These are phyloP conservation scores for Penicillium griseofulvum DNA, from an alignment of 2,329 filamentous ascomycete genomes.

Conservation along the genomic window DNA sequence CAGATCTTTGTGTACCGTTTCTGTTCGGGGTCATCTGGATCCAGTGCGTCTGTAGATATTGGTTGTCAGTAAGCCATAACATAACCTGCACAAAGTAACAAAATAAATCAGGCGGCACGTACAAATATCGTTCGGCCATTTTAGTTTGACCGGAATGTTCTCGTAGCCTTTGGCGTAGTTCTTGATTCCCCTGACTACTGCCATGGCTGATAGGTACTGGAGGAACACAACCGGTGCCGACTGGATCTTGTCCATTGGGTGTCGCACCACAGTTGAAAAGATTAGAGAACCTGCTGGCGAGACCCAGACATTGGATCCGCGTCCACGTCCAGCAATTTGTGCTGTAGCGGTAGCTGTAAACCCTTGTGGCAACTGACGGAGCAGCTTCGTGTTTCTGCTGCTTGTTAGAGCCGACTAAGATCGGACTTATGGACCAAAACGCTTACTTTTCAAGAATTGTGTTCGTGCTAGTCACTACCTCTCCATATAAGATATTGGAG, in stretches of 20 bases:
- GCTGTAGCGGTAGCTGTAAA: constrained; percentile 84
- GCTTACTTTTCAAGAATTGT: constrained; percentile 82
- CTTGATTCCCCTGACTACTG: constrained; percentile 79
- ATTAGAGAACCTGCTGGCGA: constrained; percentile 82
- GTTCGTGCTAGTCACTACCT: constrained; percentile 91
- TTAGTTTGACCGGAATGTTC: constrained; percentile 75
- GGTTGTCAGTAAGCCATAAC: not conserved
- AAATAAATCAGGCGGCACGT: constrained; percentile 28
- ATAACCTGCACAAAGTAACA: not conserved
- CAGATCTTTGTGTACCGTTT: constrained; percentile 79
- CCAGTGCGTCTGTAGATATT: constrained; percentile 57
- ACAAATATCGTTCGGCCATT: constrained; percentile 98
- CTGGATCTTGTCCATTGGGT: constrained; percentile 68
- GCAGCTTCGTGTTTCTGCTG: constrained; percentile 69
- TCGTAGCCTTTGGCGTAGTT: constrained; percentile 74
- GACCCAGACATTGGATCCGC: constrained; percentile 92
- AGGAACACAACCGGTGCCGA: constrained; percentile 84
- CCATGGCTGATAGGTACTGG: constrained; percentile 87
- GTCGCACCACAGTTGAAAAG: constrained; percentile 84
- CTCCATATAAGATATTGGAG: constrained; percentile 75
- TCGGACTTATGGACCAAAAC: not conserved
- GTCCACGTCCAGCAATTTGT: constrained; percentile 82
- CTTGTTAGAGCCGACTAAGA: constrained; percentile 3
- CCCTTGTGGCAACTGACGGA: constrained; percentile 75
- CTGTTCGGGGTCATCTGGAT: constrained; percentile 55